phyloP scores from a whole-genome alignment of 1,139 yeast genomes.

The Geotrichum citri-aurantii region DNA sequence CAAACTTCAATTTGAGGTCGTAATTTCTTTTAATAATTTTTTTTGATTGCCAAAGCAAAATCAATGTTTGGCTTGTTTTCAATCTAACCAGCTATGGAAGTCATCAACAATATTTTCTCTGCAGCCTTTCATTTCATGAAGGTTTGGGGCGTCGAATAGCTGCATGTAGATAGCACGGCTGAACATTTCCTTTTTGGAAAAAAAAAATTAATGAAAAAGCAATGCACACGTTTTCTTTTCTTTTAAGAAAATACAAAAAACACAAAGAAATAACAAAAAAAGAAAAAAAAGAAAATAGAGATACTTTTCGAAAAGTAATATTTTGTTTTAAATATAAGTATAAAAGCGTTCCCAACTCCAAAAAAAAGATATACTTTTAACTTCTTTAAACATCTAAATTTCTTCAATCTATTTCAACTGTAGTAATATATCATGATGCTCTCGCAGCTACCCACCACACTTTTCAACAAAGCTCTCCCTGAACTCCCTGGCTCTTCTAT shows the following conservation, averaged over 20 bases:
- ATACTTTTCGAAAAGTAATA: background rate
- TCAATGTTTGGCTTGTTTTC: background rate
- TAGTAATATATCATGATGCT: background rate
- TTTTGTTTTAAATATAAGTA: background rate
- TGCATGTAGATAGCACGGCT: background rate
- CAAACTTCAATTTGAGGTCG: background rate
- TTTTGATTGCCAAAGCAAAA: background rate
- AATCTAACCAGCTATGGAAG: background rate
- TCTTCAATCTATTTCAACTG: background rate
- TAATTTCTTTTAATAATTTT: background rate
- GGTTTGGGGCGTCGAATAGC: background rate
- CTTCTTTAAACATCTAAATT: background rate
- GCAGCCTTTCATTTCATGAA: background rate
- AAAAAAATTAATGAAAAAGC: background rate
- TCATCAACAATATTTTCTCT: background rate
- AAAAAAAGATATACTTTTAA: no score
- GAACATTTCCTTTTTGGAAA: background rate
- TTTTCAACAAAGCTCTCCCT: conserved; percentile 4
- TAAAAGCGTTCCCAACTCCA: background rate
- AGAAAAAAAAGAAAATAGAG: background rate
- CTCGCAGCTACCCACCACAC: conserved; percentile 1
- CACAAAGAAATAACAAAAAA: background rate
- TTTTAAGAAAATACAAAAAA: background rate
- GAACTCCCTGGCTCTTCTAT: conserved; percentile 1
- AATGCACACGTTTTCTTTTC: background rate